Base-by-base conservation (phyloP, 2,329 filamentous ascomycete species). In the Lecanicillium sp. region DNA sequence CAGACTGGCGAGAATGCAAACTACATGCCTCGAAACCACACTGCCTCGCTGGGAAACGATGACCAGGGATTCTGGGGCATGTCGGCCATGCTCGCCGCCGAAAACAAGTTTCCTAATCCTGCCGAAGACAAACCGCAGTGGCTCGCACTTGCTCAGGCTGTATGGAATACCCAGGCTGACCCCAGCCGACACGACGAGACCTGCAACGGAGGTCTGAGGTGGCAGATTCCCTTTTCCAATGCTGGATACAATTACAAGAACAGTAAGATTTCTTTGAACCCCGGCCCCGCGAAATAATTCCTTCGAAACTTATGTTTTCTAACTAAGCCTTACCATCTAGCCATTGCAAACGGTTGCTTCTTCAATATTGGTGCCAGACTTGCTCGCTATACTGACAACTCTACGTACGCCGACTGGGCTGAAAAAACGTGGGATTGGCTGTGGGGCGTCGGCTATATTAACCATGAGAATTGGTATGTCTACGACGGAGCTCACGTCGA, bases 221-320 rank as follows among this genome's bases (percentile, higher is more conserved):
- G 83, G 83, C 85, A 92, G 63, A 83, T 90, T 43, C 85, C 79
- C 41, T 65, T 74, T 2, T 80, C 81, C 47, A 87, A 89, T 53
- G 70, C 67, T 20, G 85, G 85, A 17, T 92, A 85, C 57, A 72
- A 80, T 52, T 88, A 89, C 67, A 92, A 80, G 58, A 80, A 80
- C 52, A 71, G 66, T 70, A 56, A 22, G 60, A n/a, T n/a, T n/a
- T n/a, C n/a, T n/a, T n/a, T n/a, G n/a, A n/a, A n/a, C n/a, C n/a
- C n/a, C n/a, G n/a, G n/a, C n/a, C n/a, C n/a, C n/a, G n/a, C n/a
- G n/a, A n/a, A n/a, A n/a, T n/a, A n/a, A n/a, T n/a, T n/a, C n/a
- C n/a, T n/a, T n/a, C n/a, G n/a, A n/a, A n/a, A n/a, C n/a, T n/a
- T n/a, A n/a, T n/a, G n/a, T n/a, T n/a, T 17, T 15, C 18, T 15